A percentile compares a stretch with the other conserved stretches of the same genome.
Conservation (phyloP, 2,329 filamentous ascomycete species). For the Exophiala calicioides region DNA sequence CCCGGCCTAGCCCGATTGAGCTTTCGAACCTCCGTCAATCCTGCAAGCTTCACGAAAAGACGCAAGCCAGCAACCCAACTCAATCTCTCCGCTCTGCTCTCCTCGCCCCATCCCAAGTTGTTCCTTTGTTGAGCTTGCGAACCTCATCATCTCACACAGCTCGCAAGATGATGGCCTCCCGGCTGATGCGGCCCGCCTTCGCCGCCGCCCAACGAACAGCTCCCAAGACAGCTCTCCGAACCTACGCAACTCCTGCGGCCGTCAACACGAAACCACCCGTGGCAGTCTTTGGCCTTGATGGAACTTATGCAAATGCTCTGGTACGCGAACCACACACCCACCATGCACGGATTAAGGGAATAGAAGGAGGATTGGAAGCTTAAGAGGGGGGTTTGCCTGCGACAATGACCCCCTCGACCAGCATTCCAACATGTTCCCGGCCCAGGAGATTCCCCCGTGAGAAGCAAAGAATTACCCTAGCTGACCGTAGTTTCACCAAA, state of each 20-base stretch:
- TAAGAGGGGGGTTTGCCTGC: neutral
- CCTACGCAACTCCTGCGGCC: conserved; percentile 70
- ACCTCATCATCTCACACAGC: conserved; percentile 4
- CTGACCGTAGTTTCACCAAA: neutral
- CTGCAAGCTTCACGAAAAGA: conserved; percentile 17
- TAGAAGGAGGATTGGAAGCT: neutral
- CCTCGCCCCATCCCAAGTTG: neutral
- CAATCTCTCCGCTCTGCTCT: neutral
- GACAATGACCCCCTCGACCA: no score
- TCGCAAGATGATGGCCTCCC: conserved; percentile 32
- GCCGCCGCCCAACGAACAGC: conserved; percentile 62
- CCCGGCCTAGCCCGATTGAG: no score
- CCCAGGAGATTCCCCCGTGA: no score
- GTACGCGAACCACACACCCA: conserved; percentile 58
- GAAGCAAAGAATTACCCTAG: no score
- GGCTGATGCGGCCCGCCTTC: conserved; percentile 41
- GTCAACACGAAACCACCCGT: conserved; percentile 76
- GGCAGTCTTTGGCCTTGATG: conserved; percentile 91
- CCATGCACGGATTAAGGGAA: neutral
- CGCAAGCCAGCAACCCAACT: no score
- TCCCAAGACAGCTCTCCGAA: conserved; percentile 64
- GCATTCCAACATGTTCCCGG: no score
- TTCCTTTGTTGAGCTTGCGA: conserved; percentile 2
- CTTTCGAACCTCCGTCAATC: conserved; percentile 9
- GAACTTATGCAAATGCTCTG: conserved; percentile 97